Evolutionary conservation across 140 eudicot genomes (phyloP), one percentile per base, ranked within the genome.

Genomic region (Oenanthe javanica): DNA sequence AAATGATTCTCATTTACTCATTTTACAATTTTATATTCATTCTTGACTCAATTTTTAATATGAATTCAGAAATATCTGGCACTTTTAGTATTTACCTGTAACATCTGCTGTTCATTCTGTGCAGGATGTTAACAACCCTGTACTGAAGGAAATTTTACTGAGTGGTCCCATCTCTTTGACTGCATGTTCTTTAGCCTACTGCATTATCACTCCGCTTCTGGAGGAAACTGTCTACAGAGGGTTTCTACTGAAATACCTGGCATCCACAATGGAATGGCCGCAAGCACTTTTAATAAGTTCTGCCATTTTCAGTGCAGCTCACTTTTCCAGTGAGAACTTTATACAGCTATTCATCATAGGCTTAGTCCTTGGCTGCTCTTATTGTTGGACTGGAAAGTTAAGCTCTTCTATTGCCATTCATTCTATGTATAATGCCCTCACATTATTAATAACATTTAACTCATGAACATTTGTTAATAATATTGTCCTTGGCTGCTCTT

Each of bases 181-280:
- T 6, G 85, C 92, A 46, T 86, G 90, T 71, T 72, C 81, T 14
- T 85, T 92, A 38, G 86, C 83, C 23, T 94, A 94, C 76, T 92
- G 96, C 81, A 14, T 92, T 9, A 75, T 94, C 77, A 87, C 93
- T 54, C 98, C 98, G 11, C 55, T 92, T 76, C 88, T 94, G 27
- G 98, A 94, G 84, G 98, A 94, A 86, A 79, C 87, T 19, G 94
- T 94, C 40, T 94, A 94, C 86, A 87, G 98, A 80, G 93, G 97
- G 13, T 92, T 86, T 77, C 83, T 94, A 11, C 78, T 94, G 72
- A 90, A 89, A 31, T 83, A 87, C 76, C 94, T 94, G 67, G 86
- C 92, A 43, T 86, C 91, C 79, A 83, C 64, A 66, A 92, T 92
- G 96, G 84, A 89, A 84, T 94, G 98, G 97, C 83, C 82, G 59